Evolutionary conservation across 108 stramenopile species (phyloP).

Genomic region (Fragilaria radians): DNA sequence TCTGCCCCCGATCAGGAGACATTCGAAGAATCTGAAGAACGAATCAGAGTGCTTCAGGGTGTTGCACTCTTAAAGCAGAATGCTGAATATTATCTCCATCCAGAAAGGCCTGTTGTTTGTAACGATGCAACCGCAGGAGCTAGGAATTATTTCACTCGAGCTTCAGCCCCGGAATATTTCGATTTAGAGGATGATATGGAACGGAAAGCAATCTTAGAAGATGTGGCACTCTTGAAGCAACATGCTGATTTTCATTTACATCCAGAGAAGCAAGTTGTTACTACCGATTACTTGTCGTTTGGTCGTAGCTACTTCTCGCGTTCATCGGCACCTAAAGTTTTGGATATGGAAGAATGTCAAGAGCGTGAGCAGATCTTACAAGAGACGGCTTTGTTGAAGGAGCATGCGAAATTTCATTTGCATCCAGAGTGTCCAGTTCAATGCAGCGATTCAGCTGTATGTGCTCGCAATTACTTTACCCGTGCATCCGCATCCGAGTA

Average conservation of each 20-base stretch:
- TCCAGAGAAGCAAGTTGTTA: slow-evolving; percentile 47
- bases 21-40: slow-evolving; percentile 9
- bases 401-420: slow-evolving; percentile 26
- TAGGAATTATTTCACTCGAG: slow-evolving; percentile 51
- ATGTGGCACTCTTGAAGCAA: slow-evolving; percentile 46
- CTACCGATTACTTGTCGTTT: slow-evolving; percentile 18
- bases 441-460: slow-evolving; percentile 20
- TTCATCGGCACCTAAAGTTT: slow-evolving; percentile 43
- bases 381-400: slow-evolving; percentile 3
- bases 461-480: slow-evolving; percentile 31
- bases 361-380: slow-evolving; percentile 9
- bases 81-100: slow-evolving; percentile 7
- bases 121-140: slow-evolving; percentile 6
- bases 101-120: slow-evolving; percentile 7
- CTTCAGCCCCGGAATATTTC: slow-evolving; percentile 26
- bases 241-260: slow-evolving; percentile 46
- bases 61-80: slow-evolving; percentile 21
- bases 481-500: slow-evolving; percentile 18
- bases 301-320: slow-evolving; percentile 65
- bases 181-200: slow-evolving; percentile 22
- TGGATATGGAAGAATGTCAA: slow-evolving; percentile 1
- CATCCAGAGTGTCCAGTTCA: slow-evolving; percentile 37
- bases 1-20: slow-evolving; percentile 27
- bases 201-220: slow-evolving; percentile 34
- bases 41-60: slow-evolving; percentile 14